Base-by-base conservation (phyloP, 129 eudicot species). In the Artemisia tridentata region DNA sequence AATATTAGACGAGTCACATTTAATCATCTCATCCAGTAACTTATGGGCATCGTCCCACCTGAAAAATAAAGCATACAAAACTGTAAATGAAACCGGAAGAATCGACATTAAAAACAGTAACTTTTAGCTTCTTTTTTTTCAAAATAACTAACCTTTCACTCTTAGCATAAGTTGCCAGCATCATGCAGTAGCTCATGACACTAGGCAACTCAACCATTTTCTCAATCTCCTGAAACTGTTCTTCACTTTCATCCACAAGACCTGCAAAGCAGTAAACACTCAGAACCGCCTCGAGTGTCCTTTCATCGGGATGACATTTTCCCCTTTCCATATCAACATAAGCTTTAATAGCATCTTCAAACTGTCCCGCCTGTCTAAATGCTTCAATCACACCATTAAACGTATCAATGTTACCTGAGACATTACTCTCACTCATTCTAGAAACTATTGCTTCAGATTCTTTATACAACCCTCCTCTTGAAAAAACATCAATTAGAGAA, bases 181-280 rank as follows among this genome's bases (percentile, higher is more conserved):
- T 85, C 98, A 89, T 92, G 68, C 96, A 92, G 77, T 92, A 92
- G 73, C 98, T 89, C 86, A 92, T 92, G 63, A 87, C 90, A 78
- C 95, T 89, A 18, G 98, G 98, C 70, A 87, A 78, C 75, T 83
- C 82, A 56, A 88, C 98, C 81, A 84, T 72, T 76, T 81, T 88
- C 81, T 86, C 89, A 50, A 92, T 89, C 80, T 92, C 96, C 66
- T 73, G 74, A 82, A 92, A 92, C 82, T 92, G 96, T 73, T 89
- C 85, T 85, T 83, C 98, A 72, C 95, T 90, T 80, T 92, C 96
- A 62, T 92, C 96, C 14, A 89, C 92, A 74, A 92, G 96, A 10
- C 96, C 96, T n/a, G 98, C 96, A 79, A 87, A 76, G 80, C 96
- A 89, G 75, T 92, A 92, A 60, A 92, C 95, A 41, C 96, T 89